Base-by-base conservation (phyloP, 1,284 basidiomycete genomes). In the Inonotus hispidus region DNA sequence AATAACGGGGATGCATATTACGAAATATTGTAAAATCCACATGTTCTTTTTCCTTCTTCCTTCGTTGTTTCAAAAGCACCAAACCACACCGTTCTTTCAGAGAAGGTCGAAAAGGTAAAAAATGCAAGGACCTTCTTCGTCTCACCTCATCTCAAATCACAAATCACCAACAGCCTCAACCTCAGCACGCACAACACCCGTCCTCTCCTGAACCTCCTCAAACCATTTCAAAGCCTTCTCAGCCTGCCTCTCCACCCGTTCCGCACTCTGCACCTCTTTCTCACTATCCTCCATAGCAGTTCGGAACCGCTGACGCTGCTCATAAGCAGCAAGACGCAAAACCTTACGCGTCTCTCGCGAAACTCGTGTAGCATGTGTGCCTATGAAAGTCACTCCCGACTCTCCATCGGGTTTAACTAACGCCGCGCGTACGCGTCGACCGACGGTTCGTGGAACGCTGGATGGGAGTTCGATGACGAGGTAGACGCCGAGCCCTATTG, bases 261-360 rank as follows among this genome's bases (percentile, higher is more conserved):
- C 94, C 56, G 87, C 88, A 56, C 79, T 79, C 69, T 81, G 81
- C n/a, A 95, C 90, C 69, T 94, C 90, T 71, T 82, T 84, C 54
- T 77, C 82, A 60, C 83, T 79, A 70, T 88, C 87, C 66, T 94
- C 93, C 76, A 95, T 83, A 7, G 92, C 91, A 1, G 75, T 77
- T 55, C 85, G 81, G 81, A 96, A 98, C 50, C 89, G 82, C 73
- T 94, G 92, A 66, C 83, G 83, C 63, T 97, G 74, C 73, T 98
- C 95, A 91, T 92, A 98, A 19, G 88, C 87, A n/a, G 92, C 95
- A 16, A 96, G 74, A 53, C 95, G 80, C 68, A 99, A 77, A 53
- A 99, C 96, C 76, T 98, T 98, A 69, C 96, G 84, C 19, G 93
- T 93, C 80, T 99, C 97, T 43, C 88, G 82, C 53, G 85, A 79